These are phyloP conservation scores for Psilocybe subaeruginosa DNA, from an alignment of 768 basidiomycete genomes.

Conservation along the genomic window DNA sequence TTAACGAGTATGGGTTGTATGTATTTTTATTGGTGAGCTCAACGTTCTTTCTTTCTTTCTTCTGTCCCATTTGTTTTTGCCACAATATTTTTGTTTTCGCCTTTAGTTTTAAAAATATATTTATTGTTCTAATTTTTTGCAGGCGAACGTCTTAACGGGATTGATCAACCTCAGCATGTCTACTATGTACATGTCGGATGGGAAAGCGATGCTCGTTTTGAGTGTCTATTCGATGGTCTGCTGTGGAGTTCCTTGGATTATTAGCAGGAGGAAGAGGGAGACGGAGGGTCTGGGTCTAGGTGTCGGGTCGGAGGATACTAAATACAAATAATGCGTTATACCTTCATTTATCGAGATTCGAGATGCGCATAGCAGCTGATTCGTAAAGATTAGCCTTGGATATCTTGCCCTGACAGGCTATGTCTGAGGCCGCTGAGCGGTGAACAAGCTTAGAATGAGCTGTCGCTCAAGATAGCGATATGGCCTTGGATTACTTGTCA, in stretches of 20 bases:
- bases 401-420: not conserved
- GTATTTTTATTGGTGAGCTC: conserved; percentile 80
- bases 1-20: conserved; percentile 80
- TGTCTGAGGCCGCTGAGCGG: too few species aligned
- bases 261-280: not conserved
- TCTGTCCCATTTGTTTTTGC: not conserved
- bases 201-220: conserved; percentile 64
- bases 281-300: not conserved
- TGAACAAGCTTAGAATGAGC: too few species aligned
- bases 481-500: too few species aligned
- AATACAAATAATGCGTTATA: not conserved
- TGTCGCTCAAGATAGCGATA: too few species aligned
- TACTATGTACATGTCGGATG: conserved; percentile 78
- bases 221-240: conserved; percentile 59
- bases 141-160: conserved; percentile 92
- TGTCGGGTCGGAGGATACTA: not conserved
- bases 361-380: too few species aligned
- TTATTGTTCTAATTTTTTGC: not conserved
- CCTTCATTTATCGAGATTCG: not conserved
- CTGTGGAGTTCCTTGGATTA: conserved; percentile 65
- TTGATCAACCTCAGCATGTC: conserved; percentile 75
- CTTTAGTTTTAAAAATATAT: not conserved
- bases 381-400: not conserved
- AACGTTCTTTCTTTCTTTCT: too few species aligned
- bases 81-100: not conserved